A percentile compares a stretch with the other conserved stretches of the same genome.
These are phyloP conservation scores for Wallacemonas sp. DNA, from an alignment of 208 protist genomes.

Conservation along the genomic window DNA sequence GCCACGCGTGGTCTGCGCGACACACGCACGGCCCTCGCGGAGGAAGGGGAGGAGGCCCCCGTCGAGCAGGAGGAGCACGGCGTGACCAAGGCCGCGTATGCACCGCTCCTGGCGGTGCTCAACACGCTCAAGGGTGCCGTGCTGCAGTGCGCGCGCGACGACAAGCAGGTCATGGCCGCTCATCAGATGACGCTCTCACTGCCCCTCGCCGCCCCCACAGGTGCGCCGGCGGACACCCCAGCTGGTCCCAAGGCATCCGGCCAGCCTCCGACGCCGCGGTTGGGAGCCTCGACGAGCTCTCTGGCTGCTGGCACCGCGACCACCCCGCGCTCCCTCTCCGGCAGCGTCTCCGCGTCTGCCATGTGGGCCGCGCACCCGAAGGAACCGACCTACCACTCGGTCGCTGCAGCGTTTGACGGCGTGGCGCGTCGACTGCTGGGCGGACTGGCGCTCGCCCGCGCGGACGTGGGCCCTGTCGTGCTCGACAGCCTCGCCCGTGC, in stretches of 20 bases:
- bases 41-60: slow-evolving; percentile 19
- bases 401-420: slow-evolving; percentile 65
- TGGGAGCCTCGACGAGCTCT: slow-evolving; percentile 2
- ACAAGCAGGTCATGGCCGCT: slow-evolving; percentile 36
- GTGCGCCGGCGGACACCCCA: slow-evolving; percentile 2
- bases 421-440: slow-evolving; percentile 29
- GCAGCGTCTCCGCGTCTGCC: slow-evolving; percentile 9
- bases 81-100: slow-evolving; percentile 26
- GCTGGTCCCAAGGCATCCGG: background rate
- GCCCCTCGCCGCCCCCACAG: slow-evolving; percentile 21
- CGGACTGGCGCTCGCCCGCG: slow-evolving; percentile 34
- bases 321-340: slow-evolving; percentile 22
- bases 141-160: slow-evolving; percentile 50
- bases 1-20: background rate
- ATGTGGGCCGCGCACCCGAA: slow-evolving; percentile 37
- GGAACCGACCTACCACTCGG: slow-evolving; percentile 25
- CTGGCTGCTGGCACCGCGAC: background rate
- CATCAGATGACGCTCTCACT: slow-evolving; percentile 38
- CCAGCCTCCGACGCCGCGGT: background rate
- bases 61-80: no score
- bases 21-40: no score
- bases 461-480: slow-evolving; percentile 28
- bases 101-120: slow-evolving; percentile 41
- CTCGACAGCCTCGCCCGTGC: no score
- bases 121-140: slow-evolving; percentile 56